These are phyloP conservation scores for Aureobasidium sp. DNA, from an alignment of 2,329 filamentous ascomycete species.

Conservation along the genomic window DNA sequence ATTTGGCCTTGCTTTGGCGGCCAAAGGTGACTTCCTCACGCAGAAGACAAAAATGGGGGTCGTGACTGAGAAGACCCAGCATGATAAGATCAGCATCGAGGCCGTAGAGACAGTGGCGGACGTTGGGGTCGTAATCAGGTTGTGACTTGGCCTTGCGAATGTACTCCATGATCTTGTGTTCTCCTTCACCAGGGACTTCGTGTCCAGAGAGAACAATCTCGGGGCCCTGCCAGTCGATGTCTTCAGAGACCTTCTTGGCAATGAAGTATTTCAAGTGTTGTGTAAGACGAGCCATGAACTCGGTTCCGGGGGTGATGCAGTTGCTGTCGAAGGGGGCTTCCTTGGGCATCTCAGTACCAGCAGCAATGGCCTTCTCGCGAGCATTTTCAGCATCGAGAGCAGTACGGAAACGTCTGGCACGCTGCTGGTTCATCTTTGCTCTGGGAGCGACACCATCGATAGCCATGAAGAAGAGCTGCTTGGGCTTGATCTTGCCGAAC, in stretches of 20 bases:
- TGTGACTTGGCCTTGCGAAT: slow-evolving; percentile 96
- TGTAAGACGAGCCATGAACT: slow-evolving; percentile 96
- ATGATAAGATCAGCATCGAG: slow-evolving; percentile 98
- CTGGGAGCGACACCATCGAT: slow-evolving; percentile 95
- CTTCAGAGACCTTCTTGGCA: slow-evolving; percentile 96
- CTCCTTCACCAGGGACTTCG: slow-evolving; percentile 94
- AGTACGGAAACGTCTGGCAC: slow-evolving; percentile 87
- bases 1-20: slow-evolving; percentile 75
- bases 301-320: slow-evolving; percentile 94
- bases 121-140: slow-evolving; percentile 82
- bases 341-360: slow-evolving; percentile 88
- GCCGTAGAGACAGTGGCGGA: slow-evolving; percentile 94
- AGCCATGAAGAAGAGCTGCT: slow-evolving; percentile 99
- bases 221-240: slow-evolving; percentile 94
- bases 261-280: slow-evolving; percentile 95
- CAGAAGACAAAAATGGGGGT: slow-evolving; percentile 94
- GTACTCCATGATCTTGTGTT: slow-evolving; percentile 99
- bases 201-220: slow-evolving; percentile 95
- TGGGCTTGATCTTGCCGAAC: slow-evolving; percentile 97
- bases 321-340: slow-evolving; percentile 98
- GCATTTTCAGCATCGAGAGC: slow-evolving; percentile 84
- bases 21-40: slow-evolving; percentile 98
- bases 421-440: slow-evolving; percentile 99
- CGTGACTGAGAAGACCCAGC: slow-evolving; percentile 92
- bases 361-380: slow-evolving; percentile 81